Conservation (phyloP, 352 stramenopile genomes). For the Pythium brachiatum region DNA sequence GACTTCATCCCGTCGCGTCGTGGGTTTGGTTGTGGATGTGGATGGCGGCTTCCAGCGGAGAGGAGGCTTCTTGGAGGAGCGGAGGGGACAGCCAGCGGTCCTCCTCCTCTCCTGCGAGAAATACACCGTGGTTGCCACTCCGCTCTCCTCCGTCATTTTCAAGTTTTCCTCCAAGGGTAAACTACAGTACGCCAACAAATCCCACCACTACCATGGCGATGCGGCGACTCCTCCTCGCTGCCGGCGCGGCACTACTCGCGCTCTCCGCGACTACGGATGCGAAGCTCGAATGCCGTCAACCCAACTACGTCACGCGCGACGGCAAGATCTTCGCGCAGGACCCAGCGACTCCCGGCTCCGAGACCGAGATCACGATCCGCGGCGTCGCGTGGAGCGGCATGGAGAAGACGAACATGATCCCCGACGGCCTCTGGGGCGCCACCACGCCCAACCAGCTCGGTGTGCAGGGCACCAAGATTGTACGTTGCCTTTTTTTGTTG, state of each 20-base stretch:
- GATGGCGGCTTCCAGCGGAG: too few species aligned
- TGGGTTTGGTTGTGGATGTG: background rate
- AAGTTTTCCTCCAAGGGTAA: constrained; percentile 1
- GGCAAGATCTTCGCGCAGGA: constrained; percentile 61
- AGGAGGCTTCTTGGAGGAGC: too few species aligned
- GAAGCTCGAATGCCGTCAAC: constrained; percentile 46
- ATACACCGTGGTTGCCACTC: background rate
- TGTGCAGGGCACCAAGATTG: constrained; percentile 46
- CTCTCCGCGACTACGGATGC: background rate
- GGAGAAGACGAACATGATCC: constrained; percentile 72
- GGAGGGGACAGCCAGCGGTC: background rate
- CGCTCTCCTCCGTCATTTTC: constrained; percentile 1
- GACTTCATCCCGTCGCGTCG: background rate
- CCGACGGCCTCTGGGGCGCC: constrained; percentile 50
- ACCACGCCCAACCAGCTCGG: constrained; percentile 31
- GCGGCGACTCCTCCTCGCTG: constrained; percentile 2
- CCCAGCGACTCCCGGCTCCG: constrained; percentile 28
- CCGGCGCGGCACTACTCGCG: background rate
- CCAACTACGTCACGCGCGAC: constrained; percentile 56
- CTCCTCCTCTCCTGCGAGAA: background rate
- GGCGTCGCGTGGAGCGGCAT: constrained; percentile 65
- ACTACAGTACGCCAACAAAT: background rate
- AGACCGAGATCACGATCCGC: constrained; percentile 62
- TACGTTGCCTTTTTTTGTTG: constrained; percentile 15
- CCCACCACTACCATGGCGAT: constrained; percentile 5